phyloP scores from a whole-genome alignment of 2,329 filamentous ascomycete genomes.

The Didymella arachidicola region DNA sequence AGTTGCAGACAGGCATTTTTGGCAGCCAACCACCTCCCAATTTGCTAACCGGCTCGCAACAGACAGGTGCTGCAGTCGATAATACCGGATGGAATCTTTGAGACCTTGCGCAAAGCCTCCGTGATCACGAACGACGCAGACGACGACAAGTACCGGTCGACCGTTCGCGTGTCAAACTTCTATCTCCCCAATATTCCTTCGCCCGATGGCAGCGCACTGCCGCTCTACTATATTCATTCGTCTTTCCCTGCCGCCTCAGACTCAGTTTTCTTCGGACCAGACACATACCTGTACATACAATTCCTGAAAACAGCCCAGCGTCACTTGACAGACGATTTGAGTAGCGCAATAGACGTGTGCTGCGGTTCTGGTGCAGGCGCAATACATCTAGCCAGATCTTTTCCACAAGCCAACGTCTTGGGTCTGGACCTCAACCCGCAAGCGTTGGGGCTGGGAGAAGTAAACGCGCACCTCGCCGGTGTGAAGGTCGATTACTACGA shows the following conservation, averaged over 20 bases:
- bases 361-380: conserved; percentile 36
- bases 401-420: conserved; percentile 26
- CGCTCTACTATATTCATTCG: conserved; percentile 35
- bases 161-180: conserved; percentile 34
- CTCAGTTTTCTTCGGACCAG: conserved; percentile 36
- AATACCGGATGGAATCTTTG: conserved; percentile 26
- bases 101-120: conserved; percentile 15
- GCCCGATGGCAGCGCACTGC: conserved; percentile 1
- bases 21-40: not conserved
- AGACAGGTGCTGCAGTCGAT: conserved; percentile 26
- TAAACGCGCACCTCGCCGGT: conserved; percentile 30
- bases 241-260: conserved; percentile 33
- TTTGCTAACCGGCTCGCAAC: not conserved
- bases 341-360: conserved; percentile 33
- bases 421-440: conserved; percentile 34
- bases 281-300: conserved; percentile 35
- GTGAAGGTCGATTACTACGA: conserved; percentile 26
- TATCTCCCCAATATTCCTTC: conserved; percentile 24
- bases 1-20: too few species aligned
- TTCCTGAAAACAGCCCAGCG: conserved; percentile 26
- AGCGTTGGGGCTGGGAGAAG: conserved; percentile 26
- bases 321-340: conserved; percentile 20
- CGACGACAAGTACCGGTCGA: conserved; percentile 24
- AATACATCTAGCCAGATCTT: conserved; percentile 34
- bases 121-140: conserved; percentile 14